Conservation (phyloP, 2,329 filamentous ascomycete species). For the Arthrobotrys entomopaga region DNA sequence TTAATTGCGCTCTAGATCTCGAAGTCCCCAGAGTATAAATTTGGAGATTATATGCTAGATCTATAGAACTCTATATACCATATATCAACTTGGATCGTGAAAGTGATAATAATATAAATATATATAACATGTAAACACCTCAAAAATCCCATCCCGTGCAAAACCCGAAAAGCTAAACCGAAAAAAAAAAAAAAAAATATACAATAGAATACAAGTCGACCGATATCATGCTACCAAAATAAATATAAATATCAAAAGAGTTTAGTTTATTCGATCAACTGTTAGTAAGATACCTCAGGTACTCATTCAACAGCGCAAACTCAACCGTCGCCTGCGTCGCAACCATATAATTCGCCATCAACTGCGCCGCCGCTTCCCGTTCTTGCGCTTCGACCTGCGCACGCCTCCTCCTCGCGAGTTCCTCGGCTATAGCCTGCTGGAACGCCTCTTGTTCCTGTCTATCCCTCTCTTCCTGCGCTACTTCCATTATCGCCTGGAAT, state of each 20-base stretch:
- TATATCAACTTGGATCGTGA: no score
- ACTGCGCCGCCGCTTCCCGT: constrained; percentile 39
- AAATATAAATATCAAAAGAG: constrained; percentile 1
- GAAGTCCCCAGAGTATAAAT: no score
- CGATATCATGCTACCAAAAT: no score
- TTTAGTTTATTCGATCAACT: constrained; percentile 3
- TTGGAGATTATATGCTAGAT: no score
- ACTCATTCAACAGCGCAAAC: constrained; percentile 45
- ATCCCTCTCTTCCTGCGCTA: constrained; percentile 41
- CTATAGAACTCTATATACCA: no score
- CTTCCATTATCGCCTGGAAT: constrained; percentile 44
- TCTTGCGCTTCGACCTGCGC: constrained; percentile 48
- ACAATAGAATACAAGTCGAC: no score
- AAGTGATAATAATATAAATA: no score
- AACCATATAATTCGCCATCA: constrained; percentile 50
- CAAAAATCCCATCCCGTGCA: no score
- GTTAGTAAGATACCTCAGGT: constrained; percentile 29
- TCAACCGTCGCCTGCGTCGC: constrained; percentile 45
- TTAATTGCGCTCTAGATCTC: no score
- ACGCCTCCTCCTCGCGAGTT: constrained; percentile 35
- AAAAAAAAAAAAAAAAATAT: no score
- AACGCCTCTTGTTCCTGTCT: constrained; percentile 47
- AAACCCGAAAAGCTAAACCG: no score
- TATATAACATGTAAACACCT: no score
- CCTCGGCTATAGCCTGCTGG: constrained; percentile 43